A percentile compares a stretch with the other conserved stretches of the same genome.
Evolutionary conservation across 2,329 filamentous ascomycete genomes (phyloP).

Genomic region (Lomentospora prolificans): DNA sequence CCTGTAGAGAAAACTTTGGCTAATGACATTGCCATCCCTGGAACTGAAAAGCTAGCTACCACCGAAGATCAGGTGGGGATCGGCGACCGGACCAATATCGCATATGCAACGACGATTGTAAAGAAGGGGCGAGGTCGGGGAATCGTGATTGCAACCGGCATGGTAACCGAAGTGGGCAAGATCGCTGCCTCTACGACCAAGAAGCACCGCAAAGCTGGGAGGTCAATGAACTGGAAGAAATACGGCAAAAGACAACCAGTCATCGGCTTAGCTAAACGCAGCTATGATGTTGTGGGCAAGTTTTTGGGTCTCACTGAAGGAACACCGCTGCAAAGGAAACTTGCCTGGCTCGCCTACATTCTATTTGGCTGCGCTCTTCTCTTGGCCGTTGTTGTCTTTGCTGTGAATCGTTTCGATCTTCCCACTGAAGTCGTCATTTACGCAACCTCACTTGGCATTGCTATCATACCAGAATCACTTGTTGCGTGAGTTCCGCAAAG

Average conservation of each 20-base stretch:
- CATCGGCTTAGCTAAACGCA: conserved; percentile 35
- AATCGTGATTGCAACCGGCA: conserved; percentile 63
- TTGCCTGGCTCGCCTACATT: conserved; percentile 67
- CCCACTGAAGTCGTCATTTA: conserved; percentile 46
- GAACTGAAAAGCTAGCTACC: conserved; percentile 33
- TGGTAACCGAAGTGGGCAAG: conserved; percentile 60
- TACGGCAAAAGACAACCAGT: conserved; percentile 41
- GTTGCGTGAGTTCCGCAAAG: conserved; percentile 38
- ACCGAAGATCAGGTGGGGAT: conserved; percentile 47
- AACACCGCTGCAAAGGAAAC: conserved; percentile 68
- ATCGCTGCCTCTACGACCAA: conserved; percentile 50
- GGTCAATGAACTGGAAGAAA: conserved; percentile 43
- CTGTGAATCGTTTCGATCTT: conserved; percentile 42
- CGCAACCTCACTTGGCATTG: conserved; percentile 48
- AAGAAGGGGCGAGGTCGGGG: conserved; percentile 64
- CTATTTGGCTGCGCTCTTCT: conserved; percentile 62
- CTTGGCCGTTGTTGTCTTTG: conserved; percentile 48
- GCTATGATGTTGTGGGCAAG: conserved; percentile 40
- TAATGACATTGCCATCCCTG: conserved; percentile 32
- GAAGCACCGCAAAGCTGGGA: conserved; percentile 44
- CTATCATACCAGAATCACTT: conserved; percentile 54
- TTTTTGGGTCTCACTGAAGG: conserved; percentile 55
- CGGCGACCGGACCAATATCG: conserved; percentile 65
- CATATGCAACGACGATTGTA: conserved; percentile 64
- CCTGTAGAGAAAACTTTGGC: conserved; percentile 58